phyloP scores from a whole-genome alignment of 208 protist species.

The Crithidia brevicula region DNA sequence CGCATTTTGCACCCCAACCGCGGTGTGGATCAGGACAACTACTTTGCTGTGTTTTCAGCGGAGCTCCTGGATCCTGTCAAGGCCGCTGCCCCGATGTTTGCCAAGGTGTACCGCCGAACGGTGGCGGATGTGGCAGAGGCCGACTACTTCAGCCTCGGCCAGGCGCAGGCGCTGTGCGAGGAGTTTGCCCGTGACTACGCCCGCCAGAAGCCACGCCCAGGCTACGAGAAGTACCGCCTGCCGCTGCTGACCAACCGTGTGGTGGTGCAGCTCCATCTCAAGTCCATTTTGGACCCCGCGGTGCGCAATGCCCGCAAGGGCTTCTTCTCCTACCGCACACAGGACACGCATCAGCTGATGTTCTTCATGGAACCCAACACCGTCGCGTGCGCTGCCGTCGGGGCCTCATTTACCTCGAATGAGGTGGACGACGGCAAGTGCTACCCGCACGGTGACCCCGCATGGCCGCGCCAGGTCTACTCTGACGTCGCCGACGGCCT shows the following conservation, averaged over 20 bases:
- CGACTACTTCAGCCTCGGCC: conserved; percentile 71
- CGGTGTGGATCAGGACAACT: conserved; percentile 52
- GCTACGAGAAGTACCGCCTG: conserved; percentile 13
- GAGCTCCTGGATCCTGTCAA: conserved; percentile 35
- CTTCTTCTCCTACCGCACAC: conserved; percentile 67
- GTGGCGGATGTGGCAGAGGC: conserved; percentile 46
- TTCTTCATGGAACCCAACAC: conserved; percentile 75
- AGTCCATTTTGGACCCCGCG: conserved; percentile 33
- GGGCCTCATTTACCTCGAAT: conserved; percentile 50
- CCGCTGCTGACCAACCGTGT: conserved; percentile 51
- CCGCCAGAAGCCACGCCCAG: background rate
- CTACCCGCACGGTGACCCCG: conserved; percentile 32
- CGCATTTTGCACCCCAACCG: conserved; percentile 52
- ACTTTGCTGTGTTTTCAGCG: conserved; percentile 54
- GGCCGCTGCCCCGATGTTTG: conserved; percentile 45
- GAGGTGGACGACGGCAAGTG: conserved; percentile 27
- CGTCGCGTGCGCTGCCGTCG: conserved; percentile 46
- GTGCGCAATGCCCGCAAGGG: conserved; percentile 26
- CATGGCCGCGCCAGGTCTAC: conserved; percentile 32
- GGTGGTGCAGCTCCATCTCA: conserved; percentile 44
- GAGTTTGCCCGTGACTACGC: conserved; percentile 66
- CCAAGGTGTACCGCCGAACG: conserved; percentile 59
- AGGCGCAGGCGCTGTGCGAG: conserved; percentile 63
- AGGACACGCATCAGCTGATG: conserved; percentile 52
- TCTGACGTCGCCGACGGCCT: conserved; percentile 72